phyloP scores from a whole-genome alignment of 2,329 filamentous ascomycete species.

The Chaetomium olivaceum region DNA sequence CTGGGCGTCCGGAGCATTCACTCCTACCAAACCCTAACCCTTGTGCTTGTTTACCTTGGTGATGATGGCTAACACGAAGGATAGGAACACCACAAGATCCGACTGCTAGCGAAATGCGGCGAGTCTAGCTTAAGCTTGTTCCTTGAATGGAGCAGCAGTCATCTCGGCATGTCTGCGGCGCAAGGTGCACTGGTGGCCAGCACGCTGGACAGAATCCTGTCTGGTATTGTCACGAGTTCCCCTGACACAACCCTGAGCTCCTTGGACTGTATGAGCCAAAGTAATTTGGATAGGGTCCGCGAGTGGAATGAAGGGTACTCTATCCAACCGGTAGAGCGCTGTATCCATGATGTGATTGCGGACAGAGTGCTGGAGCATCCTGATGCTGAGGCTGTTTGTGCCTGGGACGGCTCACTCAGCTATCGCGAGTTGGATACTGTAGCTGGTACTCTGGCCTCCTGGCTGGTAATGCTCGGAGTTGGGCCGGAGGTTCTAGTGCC shows the following conservation, averaged over 20 bases:
- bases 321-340: constrained; percentile 41
- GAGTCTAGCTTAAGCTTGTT: constrained; percentile 20
- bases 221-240: constrained; percentile 18
- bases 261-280: constrained; percentile 25
- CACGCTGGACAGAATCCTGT: constrained; percentile 28
- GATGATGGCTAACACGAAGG: constrained; percentile 1
- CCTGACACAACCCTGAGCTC: constrained; percentile 14
- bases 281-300: constrained; percentile 49
- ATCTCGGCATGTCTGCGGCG: constrained; percentile 22
- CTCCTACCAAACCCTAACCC: constrained; percentile 16
- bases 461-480: constrained; percentile 21
- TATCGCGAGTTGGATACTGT: constrained; percentile 48
- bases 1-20: not conserved
- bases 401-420: constrained; percentile 53
- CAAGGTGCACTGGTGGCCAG: constrained; percentile 28
- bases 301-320: constrained; percentile 41
- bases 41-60: not conserved
- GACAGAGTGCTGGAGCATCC: constrained; percentile 42
- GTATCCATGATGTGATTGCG: constrained; percentile 50
- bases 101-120: constrained; percentile 24
- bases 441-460: constrained; percentile 42
- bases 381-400: constrained; percentile 46
- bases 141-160: constrained; percentile 27
- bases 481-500: constrained; percentile 40
- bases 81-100: constrained; percentile 24